Percentiles rank a stretch among this genome's conserved stretches.
These are phyloP conservation scores for Colletotrichum endophyticum DNA, from an alignment of 2,329 filamentous ascomycete species.

Conservation along the genomic window DNA sequence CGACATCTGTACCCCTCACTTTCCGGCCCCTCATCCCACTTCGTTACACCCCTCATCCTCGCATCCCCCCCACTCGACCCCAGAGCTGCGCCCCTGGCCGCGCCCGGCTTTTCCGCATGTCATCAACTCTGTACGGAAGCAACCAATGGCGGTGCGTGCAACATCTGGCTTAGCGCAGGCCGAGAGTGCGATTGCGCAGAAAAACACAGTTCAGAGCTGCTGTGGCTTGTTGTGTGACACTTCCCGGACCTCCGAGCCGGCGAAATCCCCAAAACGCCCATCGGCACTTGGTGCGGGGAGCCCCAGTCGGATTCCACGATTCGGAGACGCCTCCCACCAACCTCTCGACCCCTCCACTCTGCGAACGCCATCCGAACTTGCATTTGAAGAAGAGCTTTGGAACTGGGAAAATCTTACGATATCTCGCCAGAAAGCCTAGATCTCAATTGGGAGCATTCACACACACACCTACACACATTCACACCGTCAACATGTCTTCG, in stretches of 20 bases:
- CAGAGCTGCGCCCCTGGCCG: not conserved
- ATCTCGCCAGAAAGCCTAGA: not conserved
- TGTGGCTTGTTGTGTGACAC: not conserved
- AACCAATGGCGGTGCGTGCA: not conserved
- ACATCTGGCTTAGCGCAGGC: not conserved
- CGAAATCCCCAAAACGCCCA: not conserved
- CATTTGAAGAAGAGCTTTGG: not conserved
- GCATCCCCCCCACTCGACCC: not conserved
- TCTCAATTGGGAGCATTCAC: not conserved
- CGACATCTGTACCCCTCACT: slow-evolving; percentile 11
- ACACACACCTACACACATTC: not conserved
- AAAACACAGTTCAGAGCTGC: not conserved
- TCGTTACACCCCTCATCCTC: not conserved
- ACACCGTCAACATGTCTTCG: not conserved
- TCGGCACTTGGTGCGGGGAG: slow-evolving; percentile 4
- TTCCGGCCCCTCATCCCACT: not conserved
- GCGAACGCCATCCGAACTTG: not conserved
- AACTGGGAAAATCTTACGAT: not conserved
- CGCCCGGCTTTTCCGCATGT: not conserved
- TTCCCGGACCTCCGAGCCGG: slow-evolving; percentile 17
- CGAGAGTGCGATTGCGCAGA: not conserved
- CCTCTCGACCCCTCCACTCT: not conserved
- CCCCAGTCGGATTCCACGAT: slow-evolving; percentile 4
- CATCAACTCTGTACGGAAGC: not conserved
- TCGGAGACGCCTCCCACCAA: not conserved